Conservation (phyloP, 225 moss, liverwort and hornwort species). For the Polytrichum commune region DNA sequence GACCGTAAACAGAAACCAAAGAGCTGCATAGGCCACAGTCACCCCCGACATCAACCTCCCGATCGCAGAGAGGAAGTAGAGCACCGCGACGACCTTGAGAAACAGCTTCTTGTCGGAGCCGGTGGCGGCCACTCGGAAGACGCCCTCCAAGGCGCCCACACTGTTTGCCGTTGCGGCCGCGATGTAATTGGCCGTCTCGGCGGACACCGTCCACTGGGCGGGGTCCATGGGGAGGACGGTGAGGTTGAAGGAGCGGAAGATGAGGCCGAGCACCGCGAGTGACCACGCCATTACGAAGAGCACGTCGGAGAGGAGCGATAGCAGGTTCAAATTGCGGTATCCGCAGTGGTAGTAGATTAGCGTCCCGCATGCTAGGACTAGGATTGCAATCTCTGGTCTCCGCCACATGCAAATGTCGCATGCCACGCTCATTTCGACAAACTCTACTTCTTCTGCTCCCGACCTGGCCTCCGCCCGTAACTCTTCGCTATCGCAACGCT, state of each 20-base stretch:
- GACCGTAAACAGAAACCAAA: conserved; percentile 76
- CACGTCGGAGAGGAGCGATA: conserved; percentile 70
- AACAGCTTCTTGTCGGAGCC: conserved; percentile 87
- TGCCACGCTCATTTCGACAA: conserved; percentile 30
- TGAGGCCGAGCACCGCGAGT: conserved; percentile 71
- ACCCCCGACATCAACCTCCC: conserved; percentile 75
- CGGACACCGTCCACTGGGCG: conserved; percentile 76
- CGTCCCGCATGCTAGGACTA: conserved; percentile 70
- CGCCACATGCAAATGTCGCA: conserved; percentile 81
- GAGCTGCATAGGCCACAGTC: conserved; percentile 63
- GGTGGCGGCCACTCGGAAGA: conserved; percentile 83
- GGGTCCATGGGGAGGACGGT: conserved; percentile 72
- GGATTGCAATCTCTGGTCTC: conserved; percentile 57
- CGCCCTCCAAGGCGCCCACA: conserved; percentile 84
- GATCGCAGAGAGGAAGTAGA: conserved; percentile 63
- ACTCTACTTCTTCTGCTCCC: not conserved
- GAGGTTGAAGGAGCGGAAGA: conserved; percentile 75
- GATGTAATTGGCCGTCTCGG: conserved; percentile 59
- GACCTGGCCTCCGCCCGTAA: too few species aligned
- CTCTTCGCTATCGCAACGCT: too few species aligned
- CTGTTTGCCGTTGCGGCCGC: conserved; percentile 80
- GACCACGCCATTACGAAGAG: conserved; percentile 75
- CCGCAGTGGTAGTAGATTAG: conserved; percentile 82
- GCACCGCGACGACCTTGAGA: conserved; percentile 57
- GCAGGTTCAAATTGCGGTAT: conserved; percentile 54